Conservation (phyloP, 345 rosid species). For the Pelargonium nanum region DNA sequence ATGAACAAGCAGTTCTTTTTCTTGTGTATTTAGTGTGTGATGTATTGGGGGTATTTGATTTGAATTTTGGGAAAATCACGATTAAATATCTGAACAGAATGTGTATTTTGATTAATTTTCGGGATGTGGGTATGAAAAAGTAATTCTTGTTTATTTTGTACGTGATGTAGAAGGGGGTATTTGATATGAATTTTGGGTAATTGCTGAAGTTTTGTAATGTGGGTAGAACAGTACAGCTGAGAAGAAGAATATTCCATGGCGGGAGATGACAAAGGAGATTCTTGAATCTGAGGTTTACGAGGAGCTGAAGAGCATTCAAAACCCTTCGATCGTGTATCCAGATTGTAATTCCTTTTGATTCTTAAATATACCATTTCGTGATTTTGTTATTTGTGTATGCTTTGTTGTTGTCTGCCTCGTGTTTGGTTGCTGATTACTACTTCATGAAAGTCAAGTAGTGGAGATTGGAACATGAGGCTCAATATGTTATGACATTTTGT, state of each 20-base stretch:
- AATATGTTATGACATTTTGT: too few relatives aligned
- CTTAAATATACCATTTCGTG: neutral
- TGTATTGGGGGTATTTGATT: neutral
- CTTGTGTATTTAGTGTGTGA: neutral
- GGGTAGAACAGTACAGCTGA: constrained; percentile 47
- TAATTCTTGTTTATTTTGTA: neutral
- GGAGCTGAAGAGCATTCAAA: constrained; percentile 41
- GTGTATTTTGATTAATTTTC: neutral
- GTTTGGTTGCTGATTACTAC: constrained; percentile 1
- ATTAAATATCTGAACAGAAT: neutral
- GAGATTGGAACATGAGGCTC: too few relatives aligned
- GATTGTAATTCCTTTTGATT: constrained; percentile 29
- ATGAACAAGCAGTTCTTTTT: neutral
- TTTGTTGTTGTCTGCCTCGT: neutral
- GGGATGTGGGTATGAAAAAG: neutral
- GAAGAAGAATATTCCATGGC: constrained; percentile 51
- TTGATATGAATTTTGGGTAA: neutral
- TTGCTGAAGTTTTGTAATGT: neutral
- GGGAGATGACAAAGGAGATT: constrained; percentile 41
- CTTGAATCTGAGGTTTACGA: constrained; percentile 51
- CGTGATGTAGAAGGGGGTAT: neutral
- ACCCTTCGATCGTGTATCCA: constrained; percentile 39
- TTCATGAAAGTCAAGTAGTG: neutral
- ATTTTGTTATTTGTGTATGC: neutral
- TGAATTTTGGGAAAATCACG: too few relatives aligned